Evolutionary conservation across 2,329 filamentous ascomycete genomes (phyloP).

Genomic region (Podosphaera fusca): DNA sequence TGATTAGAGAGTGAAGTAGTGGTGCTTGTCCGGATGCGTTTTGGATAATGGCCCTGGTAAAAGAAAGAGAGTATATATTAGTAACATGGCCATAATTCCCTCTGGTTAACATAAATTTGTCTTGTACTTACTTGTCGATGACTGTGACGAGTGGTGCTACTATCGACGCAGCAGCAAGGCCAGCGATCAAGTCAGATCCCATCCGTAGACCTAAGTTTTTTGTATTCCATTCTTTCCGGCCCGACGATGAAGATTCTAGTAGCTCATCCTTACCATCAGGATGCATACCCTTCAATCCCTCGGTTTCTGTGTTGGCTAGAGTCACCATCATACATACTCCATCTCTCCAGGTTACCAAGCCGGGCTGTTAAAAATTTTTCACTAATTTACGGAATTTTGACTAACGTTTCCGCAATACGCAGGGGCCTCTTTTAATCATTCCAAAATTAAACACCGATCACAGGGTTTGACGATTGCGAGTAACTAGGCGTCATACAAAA

Average conservation of each 20-base stretch:
- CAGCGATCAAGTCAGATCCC: slow-evolving; percentile 43
- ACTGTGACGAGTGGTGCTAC: slow-evolving; percentile 71
- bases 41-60: slow-evolving; percentile 48
- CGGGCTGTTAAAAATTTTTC: too few species aligned
- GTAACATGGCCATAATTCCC: neutral
- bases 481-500: too few species aligned
- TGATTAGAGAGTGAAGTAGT: slow-evolving; percentile 33
- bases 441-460: too few species aligned
- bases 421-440: too few species aligned
- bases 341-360: too few species aligned
- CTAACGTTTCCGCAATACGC: too few species aligned
- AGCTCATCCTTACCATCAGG: too few species aligned
- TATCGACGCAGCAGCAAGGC: slow-evolving; percentile 45
- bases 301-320: too few species aligned
- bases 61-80: slow-evolving; percentile 4
- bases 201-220: slow-evolving; percentile 44
- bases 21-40: slow-evolving; percentile 49
- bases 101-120: neutral
- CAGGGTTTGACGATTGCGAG: too few species aligned
- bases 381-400: too few species aligned
- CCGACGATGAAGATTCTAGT: slow-evolving; percentile 5
- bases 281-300: slow-evolving; percentile 44
- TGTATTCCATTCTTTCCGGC: slow-evolving; percentile 41
- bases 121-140: slow-evolving; percentile 46
- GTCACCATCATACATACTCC: too few species aligned